phyloP scores from a whole-genome alignment of 495 filamentous ascomycete species.

The Glonium stellatum region DNA sequence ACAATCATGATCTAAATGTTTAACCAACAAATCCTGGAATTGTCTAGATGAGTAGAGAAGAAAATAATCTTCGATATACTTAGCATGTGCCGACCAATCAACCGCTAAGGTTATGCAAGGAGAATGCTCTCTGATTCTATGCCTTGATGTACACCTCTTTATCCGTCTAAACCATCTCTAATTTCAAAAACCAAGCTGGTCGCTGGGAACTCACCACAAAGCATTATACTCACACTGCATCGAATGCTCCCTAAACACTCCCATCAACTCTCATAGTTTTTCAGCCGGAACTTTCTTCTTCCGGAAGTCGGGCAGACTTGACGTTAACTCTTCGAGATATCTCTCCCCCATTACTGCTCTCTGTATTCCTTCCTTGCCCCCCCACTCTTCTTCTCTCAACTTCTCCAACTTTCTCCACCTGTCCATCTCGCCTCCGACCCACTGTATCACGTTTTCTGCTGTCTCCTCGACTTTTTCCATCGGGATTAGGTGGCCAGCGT shows the following conservation, averaged over 20 bases:
- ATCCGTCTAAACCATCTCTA: not conserved
- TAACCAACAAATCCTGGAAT: no score
- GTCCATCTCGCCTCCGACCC: conserved; percentile 56
- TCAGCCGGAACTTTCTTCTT: not conserved
- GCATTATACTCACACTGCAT: no score
- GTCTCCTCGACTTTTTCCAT: conserved; percentile 67
- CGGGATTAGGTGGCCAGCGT: conserved; percentile 73
- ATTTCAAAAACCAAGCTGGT: not conserved
- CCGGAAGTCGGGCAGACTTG: not conserved
- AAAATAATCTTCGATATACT: no score
- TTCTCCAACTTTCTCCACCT: conserved; percentile 59
- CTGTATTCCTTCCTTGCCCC: conserved; percentile 42
- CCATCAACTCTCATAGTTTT: not conserved
- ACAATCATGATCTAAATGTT: no score
- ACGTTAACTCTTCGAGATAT: not conserved
- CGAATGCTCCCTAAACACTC: not conserved
- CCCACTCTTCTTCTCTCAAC: conserved; percentile 50
- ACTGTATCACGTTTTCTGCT: conserved; percentile 51
- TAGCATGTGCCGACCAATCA: no score
- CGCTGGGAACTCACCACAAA: no score
- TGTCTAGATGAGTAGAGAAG: no score
- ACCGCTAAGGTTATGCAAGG: no score
- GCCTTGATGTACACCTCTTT: not conserved
- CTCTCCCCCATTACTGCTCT: conserved; percentile 51
- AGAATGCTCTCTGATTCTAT: not conserved